Conservation (phyloP, 495 filamentous ascomycete species). For the Penicillium soppii region DNA sequence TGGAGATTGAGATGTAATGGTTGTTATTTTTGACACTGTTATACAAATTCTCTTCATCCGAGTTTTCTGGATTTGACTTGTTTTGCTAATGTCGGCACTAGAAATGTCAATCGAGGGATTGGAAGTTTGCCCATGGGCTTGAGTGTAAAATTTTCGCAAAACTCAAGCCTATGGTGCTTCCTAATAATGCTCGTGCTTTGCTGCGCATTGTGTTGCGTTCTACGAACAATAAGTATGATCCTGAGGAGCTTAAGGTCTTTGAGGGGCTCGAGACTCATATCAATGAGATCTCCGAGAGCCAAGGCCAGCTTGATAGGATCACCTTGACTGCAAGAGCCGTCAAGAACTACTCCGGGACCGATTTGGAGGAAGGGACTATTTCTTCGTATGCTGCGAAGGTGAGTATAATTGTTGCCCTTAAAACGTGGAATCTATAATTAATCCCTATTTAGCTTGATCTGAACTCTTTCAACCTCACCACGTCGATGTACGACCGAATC, state of each 20-base stretch:
- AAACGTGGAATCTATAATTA: slow-evolving; percentile 2
- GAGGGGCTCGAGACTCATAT: slow-evolving; percentile 49
- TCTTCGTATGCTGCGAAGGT: slow-evolving; percentile 45
- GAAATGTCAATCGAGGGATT: slow-evolving; percentile 62
- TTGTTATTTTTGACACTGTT: too few species aligned
- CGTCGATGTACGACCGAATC: slow-evolving; percentile 55
- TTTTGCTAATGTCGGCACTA: slow-evolving; percentile 25
- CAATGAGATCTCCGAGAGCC: slow-evolving; percentile 36
- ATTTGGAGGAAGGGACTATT: slow-evolving; percentile 39
- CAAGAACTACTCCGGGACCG: slow-evolving; percentile 48
- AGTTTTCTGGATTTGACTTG: neutral
- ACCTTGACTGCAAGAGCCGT: slow-evolving; percentile 53
- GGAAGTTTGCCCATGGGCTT: slow-evolving; percentile 57
- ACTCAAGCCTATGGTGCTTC: slow-evolving; percentile 49
- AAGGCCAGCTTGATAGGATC: slow-evolving; percentile 47
- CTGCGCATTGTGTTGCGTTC: slow-evolving; percentile 51
- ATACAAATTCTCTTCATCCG: slow-evolving; percentile 8
- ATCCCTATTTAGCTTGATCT: slow-evolving; percentile 42
- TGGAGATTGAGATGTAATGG: too few species aligned
- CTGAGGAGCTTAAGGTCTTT: slow-evolving; percentile 42
- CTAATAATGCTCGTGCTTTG: slow-evolving; percentile 55
- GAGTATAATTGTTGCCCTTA: neutral
- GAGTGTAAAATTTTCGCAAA: slow-evolving; percentile 57
- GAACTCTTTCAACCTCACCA: slow-evolving; percentile 63
- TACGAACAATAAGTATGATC: slow-evolving; percentile 29